These are phyloP conservation scores for Aspergillus sojae DNA, from an alignment of 2,329 filamentous ascomycete genomes.

Conservation along the genomic window DNA sequence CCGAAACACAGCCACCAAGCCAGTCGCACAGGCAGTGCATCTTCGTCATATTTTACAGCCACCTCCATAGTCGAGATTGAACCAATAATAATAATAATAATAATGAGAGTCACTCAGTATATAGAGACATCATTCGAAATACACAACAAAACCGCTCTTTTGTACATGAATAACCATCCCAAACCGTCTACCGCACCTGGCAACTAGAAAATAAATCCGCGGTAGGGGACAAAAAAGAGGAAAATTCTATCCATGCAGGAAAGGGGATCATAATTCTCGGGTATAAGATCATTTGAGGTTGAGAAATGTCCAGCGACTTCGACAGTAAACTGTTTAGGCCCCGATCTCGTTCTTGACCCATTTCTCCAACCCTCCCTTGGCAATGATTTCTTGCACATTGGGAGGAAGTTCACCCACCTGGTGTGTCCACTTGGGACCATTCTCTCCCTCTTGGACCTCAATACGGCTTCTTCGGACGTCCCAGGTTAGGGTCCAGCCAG, in stretches of 20 bases:
- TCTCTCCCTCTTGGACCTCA: constrained; percentile 68
- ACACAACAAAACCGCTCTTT: not conserved
- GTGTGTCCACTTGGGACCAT: constrained; percentile 71
- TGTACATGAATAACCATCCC: not conserved
- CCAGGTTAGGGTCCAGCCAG: constrained; percentile 73
- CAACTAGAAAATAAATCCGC: not conserved
- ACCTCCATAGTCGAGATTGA: not conserved
- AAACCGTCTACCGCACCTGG: not conserved
- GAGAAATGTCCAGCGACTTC: not conserved
- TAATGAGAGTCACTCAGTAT: not conserved
- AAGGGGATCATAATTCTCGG: constrained; percentile 1
- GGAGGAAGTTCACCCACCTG: constrained; percentile 81
- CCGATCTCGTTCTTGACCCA: constrained; percentile 76
- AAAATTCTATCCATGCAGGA: not conserved
- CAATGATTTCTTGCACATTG: constrained; percentile 86
- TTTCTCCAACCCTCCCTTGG: constrained; percentile 74
- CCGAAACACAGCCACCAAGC: not conserved
- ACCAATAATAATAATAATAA: too few species aligned
- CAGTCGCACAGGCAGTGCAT: not conserved
- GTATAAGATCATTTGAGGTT: constrained; percentile 5
- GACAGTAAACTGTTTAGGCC: constrained; percentile 13
- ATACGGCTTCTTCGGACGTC: constrained; percentile 74
- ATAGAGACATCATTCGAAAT: not conserved
- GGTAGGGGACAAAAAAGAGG: not conserved
- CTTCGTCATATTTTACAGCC: not conserved